A percentile compares a stretch with the other conserved stretches of the same genome.
These are phyloP conservation scores for Kickxella alabastrina DNA, from an alignment of 192 early-diverging fungal species.

Conservation along the genomic window DNA sequence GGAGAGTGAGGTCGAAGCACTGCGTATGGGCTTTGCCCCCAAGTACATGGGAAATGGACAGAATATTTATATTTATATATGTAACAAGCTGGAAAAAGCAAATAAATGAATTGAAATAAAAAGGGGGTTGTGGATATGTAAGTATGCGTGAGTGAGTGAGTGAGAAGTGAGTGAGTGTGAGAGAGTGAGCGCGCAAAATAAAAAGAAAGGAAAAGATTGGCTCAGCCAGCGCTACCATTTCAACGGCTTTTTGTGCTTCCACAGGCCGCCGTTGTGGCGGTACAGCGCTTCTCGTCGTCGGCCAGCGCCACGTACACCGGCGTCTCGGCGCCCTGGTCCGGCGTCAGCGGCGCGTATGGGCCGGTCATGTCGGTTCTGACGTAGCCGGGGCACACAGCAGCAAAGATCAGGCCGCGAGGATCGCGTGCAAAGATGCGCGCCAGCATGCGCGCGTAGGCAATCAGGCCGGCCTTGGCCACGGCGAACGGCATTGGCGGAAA, in stretches of 20 bases:
- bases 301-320: slow-evolving; percentile 40
- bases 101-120: too few relatives aligned
- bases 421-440: slow-evolving; percentile 18
- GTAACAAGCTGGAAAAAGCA: too few relatives aligned
- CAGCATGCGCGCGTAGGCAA: slow-evolving; percentile 44
- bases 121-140: too few relatives aligned
- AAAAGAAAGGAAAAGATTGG: too few relatives aligned
- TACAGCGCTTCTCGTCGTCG: slow-evolving; percentile 26
- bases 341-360: slow-evolving; percentile 35
- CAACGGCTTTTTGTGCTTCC: slow-evolving; percentile 39
- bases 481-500: slow-evolving; percentile 52
- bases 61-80: too few relatives aligned
- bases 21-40: too few relatives aligned
- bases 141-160: too few relatives aligned
- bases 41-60: too few relatives aligned
- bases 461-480: slow-evolving; percentile 46
- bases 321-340: slow-evolving; percentile 46
- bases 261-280: slow-evolving; percentile 43
- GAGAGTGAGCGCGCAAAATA: too few relatives aligned
- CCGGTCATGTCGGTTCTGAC: slow-evolving; percentile 43
- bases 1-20: too few relatives aligned
- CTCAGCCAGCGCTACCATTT: too few relatives aligned
- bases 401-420: slow-evolving; percentile 35
- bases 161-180: too few relatives aligned
- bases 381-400: slow-evolving; percentile 47